Evolutionary conservation across 83 land plant species (phyloP).

Genomic region (Picea engelmannii): DNA sequence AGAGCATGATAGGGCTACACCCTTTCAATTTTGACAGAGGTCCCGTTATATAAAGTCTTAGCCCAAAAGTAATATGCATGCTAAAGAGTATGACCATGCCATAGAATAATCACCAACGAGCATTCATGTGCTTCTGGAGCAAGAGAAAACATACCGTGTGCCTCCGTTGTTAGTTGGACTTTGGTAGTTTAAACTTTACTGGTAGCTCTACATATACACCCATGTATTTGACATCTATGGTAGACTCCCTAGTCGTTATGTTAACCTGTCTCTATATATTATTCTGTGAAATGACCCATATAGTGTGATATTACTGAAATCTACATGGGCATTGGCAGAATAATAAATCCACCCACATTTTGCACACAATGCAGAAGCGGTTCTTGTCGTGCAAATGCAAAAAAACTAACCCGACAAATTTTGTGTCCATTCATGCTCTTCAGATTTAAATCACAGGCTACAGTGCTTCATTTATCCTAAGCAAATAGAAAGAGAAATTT

Average conservation of each 20-base stretch:
- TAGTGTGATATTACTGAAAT: not conserved
- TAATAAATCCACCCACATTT: not conserved
- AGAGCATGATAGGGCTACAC: not conserved
- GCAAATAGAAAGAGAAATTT: not conserved
- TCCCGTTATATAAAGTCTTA: not conserved
- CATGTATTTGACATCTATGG: not conserved
- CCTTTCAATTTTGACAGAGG: not conserved
- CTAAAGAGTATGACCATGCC: not conserved
- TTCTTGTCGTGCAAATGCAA: not conserved
- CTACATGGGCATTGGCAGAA: not conserved
- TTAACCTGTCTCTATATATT: not conserved
- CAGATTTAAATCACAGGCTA: not conserved
- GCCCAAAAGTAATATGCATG: not conserved
- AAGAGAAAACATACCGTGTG: not conserved
- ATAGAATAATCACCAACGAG: not conserved
- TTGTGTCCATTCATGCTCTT: not conserved
- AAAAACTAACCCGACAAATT: not conserved
- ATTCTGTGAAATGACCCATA: not conserved
- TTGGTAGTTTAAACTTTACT: not conserved
- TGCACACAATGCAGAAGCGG: not conserved
- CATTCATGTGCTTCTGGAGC: not conserved
- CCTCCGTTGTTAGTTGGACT: not conserved
- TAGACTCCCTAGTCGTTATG: not conserved
- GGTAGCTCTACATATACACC: not conserved
- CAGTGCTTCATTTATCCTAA: not conserved